phyloP scores from a whole-genome alignment of 768 basidiomycete genomes.

The Lanmaoa rubissima region DNA sequence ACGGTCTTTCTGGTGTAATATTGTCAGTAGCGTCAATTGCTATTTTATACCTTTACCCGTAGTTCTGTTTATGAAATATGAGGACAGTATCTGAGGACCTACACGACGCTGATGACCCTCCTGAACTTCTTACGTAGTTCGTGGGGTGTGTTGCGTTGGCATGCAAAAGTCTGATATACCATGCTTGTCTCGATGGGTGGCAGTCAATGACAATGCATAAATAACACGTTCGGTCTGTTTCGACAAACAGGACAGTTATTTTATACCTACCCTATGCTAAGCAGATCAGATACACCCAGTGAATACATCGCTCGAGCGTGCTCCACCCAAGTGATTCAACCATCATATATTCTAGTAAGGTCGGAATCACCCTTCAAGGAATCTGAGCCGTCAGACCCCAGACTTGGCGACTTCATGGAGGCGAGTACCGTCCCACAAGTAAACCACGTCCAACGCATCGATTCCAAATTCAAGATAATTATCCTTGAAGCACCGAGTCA shows the following conservation, averaged over 20 bases:
- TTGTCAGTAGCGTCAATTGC: background rate
- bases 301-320: too few relatives aligned
- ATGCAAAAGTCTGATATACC: too few relatives aligned
- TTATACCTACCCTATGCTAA: background rate
- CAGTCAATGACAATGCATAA: background rate
- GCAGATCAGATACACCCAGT: too few relatives aligned
- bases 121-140: too few relatives aligned
- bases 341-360: background rate
- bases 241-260: background rate
- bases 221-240: background rate
- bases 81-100: too few relatives aligned
- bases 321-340: background rate
- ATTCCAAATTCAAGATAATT: too few relatives aligned
- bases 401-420: background rate
- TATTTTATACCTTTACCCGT: too few relatives aligned
- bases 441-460: background rate
- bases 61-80: too few relatives aligned
- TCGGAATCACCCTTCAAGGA: too few relatives aligned
- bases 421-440: background rate
- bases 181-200: background rate
- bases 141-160: too few relatives aligned
- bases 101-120: too few relatives aligned
- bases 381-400: background rate
- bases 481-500: too few relatives aligned
- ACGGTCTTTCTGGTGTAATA: background rate